These are phyloP conservation scores for Dacryopinax primogenitus DNA, from an alignment of 768 basidiomycete species.

Conservation along the genomic window DNA sequence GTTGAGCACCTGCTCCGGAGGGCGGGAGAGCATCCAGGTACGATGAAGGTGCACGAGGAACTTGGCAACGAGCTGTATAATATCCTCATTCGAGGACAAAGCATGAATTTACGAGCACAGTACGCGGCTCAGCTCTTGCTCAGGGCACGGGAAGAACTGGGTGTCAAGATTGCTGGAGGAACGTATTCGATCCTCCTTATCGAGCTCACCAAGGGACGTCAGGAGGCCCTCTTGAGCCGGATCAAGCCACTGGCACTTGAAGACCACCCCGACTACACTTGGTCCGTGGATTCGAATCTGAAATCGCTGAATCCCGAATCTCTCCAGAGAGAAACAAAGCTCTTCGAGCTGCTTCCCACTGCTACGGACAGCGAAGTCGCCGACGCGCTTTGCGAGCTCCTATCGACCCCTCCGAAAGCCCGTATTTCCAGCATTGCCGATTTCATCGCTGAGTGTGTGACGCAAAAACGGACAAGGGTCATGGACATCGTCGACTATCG, in stretches of 20 bases:
- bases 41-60: background rate
- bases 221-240: background rate
- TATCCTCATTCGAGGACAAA: background rate
- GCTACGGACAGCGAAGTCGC: background rate
- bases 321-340: too few relatives aligned
- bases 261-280: background rate
- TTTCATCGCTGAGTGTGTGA: background rate
- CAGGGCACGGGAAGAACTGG: background rate
- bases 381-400: background rate
- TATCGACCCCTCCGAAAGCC: background rate
- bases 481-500: background rate
- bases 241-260: background rate
- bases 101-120: background rate
- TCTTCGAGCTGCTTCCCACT: background rate
- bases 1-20: background rate
- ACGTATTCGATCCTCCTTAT: background rate
- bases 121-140: background rate
- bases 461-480: background rate
- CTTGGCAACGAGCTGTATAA: background rate
- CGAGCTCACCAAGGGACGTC: background rate
- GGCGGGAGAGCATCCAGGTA: background rate
- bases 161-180: background rate
- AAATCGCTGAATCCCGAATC: too few relatives aligned
- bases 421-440: background rate
- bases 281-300: background rate